Percentiles rank a stretch among this genome's conserved stretches.
Evolutionary conservation across 1,139 yeast genomes (phyloP).

Genomic region (Lodderomyces elongisporus): DNA sequence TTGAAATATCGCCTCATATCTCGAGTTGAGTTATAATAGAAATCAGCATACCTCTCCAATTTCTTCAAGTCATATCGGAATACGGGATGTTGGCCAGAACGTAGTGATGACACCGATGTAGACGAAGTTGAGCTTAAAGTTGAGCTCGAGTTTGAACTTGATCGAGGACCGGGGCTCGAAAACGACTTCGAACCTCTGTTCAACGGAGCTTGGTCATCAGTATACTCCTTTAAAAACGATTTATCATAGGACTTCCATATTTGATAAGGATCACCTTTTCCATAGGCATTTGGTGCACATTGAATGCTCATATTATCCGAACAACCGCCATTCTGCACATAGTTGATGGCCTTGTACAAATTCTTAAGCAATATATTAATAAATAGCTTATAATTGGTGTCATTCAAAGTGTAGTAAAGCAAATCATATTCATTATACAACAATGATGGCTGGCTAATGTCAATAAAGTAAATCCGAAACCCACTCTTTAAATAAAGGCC

Average conservation of each 20-base stretch:
- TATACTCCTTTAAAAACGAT: slow-evolving; percentile 9
- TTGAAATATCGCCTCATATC: slow-evolving; percentile 36
- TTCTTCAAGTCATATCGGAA: slow-evolving; percentile 13
- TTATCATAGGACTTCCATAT: slow-evolving; percentile 24
- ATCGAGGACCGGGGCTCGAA: neutral
- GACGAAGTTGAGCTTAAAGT: slow-evolving; percentile 4
- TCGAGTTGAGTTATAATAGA: slow-evolving; percentile 32
- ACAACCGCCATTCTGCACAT: slow-evolving; percentile 29
- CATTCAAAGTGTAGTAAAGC: slow-evolving; percentile 37
- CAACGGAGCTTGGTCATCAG: too few relatives aligned
- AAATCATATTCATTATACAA: slow-evolving; percentile 42
- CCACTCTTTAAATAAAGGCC: slow-evolving; percentile 55
- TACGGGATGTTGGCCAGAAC: neutral
- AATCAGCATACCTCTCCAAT: slow-evolving; percentile 25
- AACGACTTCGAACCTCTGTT: too few relatives aligned
- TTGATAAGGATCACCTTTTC: slow-evolving; percentile 28
- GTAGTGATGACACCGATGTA: slow-evolving; percentile 3
- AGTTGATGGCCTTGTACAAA: slow-evolving; percentile 36
- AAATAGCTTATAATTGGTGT: slow-evolving; percentile 38
- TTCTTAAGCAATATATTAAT: slow-evolving; percentile 42
- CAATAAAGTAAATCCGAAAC: slow-evolving; percentile 54
- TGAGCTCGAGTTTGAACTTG: slow-evolving; percentile 1
- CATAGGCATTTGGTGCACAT: slow-evolving; percentile 19
- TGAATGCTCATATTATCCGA: slow-evolving; percentile 16
- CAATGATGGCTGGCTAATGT: slow-evolving; percentile 43